A percentile compares a stretch with the other conserved stretches of the same genome.
Evolutionary conservation across 2,329 filamentous ascomycete genomes (phyloP).

Genomic region (Amylocarpus encephaloides): DNA sequence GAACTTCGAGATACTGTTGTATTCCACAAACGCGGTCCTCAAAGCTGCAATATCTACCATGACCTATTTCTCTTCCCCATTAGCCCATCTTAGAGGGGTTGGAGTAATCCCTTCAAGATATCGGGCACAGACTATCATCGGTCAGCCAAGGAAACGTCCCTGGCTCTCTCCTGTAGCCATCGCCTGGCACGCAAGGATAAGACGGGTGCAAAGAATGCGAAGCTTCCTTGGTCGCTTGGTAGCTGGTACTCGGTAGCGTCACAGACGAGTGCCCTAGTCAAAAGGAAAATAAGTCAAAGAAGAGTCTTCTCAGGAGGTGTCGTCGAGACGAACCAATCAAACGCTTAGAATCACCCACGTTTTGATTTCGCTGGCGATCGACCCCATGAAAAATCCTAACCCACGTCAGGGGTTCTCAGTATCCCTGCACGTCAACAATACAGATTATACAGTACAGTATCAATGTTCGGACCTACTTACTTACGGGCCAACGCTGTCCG

Average conservation of each 20-base stretch:
- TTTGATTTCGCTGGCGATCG: conserved; percentile 6
- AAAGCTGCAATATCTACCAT: no score
- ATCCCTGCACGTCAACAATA: no score
- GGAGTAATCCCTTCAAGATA: not conserved
- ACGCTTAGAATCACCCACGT: conserved; percentile 8
- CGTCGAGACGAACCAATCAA: conserved; percentile 16
- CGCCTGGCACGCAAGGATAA: not conserved
- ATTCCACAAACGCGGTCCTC: no score
- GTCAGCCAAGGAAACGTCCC: not conserved
- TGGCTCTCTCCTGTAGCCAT: not conserved
- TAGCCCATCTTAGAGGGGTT: no score
- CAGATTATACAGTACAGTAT: no score
- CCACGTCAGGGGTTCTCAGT: not conserved
- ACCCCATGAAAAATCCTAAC: not conserved
- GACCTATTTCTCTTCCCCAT: no score
- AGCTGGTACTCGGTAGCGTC: no score
- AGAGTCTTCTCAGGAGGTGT: conserved; percentile 1
- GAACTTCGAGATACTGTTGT: no score
- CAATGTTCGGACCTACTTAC: no score
- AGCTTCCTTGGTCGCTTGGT: not conserved
- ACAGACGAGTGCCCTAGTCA: not conserved
- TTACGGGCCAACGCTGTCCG: no score
- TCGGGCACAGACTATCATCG: not conserved
- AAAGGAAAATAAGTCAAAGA: not conserved
- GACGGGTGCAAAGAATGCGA: not conserved